Evolutionary conservation across 73 alveolate genomes (phyloP).

Genomic region (Paraurostyla sp.): DNA sequence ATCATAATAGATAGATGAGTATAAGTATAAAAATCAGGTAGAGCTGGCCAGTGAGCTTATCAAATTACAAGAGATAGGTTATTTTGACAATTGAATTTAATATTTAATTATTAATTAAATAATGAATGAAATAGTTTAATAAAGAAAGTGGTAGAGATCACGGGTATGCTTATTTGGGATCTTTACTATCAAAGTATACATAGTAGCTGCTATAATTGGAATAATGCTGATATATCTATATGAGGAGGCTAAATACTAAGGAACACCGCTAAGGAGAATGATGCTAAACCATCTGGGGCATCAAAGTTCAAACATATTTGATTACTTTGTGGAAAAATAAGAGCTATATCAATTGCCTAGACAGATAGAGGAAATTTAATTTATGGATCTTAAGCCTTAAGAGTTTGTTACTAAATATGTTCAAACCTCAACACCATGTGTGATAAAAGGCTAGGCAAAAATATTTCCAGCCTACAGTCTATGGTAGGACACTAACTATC

Average conservation of each 20-base stretch:
- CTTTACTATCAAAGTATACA: too few species aligned
- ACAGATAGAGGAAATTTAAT: neutral
- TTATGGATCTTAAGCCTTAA: neutral
- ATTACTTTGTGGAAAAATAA: neutral
- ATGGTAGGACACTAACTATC: slow-evolving; percentile 53
- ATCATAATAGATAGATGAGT: slow-evolving; percentile 2
- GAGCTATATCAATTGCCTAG: neutral
- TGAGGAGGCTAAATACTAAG: neutral
- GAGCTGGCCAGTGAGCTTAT: neutral
- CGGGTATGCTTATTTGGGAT: too few species aligned
- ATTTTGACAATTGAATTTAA: neutral
- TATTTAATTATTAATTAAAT: neutral
- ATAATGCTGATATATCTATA: too few species aligned
- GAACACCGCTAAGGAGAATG: neutral
- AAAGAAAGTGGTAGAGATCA: too few species aligned
- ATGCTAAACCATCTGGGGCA: neutral
- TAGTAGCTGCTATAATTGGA: too few species aligned
- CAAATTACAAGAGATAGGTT: neutral
- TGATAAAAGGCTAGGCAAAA: slow-evolving; percentile 48
- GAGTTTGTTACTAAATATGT: slow-evolving; percentile 10
- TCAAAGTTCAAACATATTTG: slow-evolving; percentile 4
- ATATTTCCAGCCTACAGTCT: slow-evolving; percentile 13
- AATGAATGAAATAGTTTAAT: neutral
- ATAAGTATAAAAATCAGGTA: neutral
- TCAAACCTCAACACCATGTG: neutral